Evolutionary conservation across 176 grass and related monocot genomes (phyloP).

Genomic region (Triticum monococcum): DNA sequence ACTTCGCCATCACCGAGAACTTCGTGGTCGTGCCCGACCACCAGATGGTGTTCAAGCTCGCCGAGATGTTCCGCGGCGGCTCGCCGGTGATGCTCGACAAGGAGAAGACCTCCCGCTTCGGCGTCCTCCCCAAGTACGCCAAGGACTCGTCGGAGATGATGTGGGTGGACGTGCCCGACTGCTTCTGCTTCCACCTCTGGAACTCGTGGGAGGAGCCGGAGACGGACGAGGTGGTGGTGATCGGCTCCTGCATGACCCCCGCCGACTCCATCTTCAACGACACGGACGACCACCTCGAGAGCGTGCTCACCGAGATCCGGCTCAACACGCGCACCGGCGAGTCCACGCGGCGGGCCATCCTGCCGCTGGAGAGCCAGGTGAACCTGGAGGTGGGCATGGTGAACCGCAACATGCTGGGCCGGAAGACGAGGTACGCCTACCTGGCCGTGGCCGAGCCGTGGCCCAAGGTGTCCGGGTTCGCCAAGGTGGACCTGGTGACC

Average conservation of each 20-base stretch:
- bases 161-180: slow-evolving; percentile 92
- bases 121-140: slow-evolving; percentile 77
- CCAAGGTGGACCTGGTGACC: slow-evolving; percentile 80
- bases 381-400: slow-evolving; percentile 96
- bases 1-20: slow-evolving; percentile 92
- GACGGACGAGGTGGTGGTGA: slow-evolving; percentile 64
- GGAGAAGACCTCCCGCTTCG: slow-evolving; percentile 73
- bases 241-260: slow-evolving; percentile 90
- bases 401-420: slow-evolving; percentile 61
- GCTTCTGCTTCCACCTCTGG: slow-evolving; percentile 99
- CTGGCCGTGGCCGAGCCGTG: slow-evolving; percentile 89
- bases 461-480: slow-evolving; percentile 98
- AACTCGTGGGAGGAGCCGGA: slow-evolving; percentile 83
- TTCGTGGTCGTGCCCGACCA: slow-evolving; percentile 80
- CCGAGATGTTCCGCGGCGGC: slow-evolving; percentile 77
- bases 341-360: slow-evolving; percentile 59
- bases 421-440: slow-evolving; percentile 71
- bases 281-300: slow-evolving; percentile 45
- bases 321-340: slow-evolving; percentile 65
- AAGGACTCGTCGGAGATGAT: slow-evolving; percentile 47
- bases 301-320: slow-evolving; percentile 85
- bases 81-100: slow-evolving; percentile 76
- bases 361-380: slow-evolving; percentile 32
- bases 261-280: slow-evolving; percentile 97
- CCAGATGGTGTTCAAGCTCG: slow-evolving; percentile 86